These are phyloP conservation scores for Chloris gayana DNA, from an alignment of 176 grass and related monocot species.

Conservation along the genomic window DNA sequence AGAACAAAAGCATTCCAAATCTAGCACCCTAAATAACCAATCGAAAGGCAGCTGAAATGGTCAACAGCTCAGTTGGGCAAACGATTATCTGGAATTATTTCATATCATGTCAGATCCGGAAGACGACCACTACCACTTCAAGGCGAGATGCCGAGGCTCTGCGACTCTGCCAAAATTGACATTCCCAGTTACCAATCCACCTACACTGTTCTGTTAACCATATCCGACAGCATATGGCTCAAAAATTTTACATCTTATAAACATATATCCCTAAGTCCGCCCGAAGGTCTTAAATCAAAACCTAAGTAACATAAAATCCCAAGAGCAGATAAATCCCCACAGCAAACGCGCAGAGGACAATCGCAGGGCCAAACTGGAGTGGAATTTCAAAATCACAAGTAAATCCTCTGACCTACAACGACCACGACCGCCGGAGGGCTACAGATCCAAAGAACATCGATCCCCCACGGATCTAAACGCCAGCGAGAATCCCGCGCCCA, in stretches of 20 bases:
- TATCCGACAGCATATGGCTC: not conserved
- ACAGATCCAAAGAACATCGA: slow-evolving; percentile 19
- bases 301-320: not conserved
- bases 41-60: not conserved
- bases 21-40: not conserved
- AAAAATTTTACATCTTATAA: not conserved
- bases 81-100: not conserved
- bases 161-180: not conserved
- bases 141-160: not conserved
- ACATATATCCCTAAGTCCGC: not conserved
- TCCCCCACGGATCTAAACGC: slow-evolving; percentile 21
- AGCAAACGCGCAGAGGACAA: not conserved
- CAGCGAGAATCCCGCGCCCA: not conserved
- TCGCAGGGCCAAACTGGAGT: not conserved
- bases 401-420: slow-evolving; percentile 1
- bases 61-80: not conserved
- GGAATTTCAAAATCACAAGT: not conserved
- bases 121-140: not conserved
- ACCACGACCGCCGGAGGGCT: not conserved
- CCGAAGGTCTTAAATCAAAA: not conserved
- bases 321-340: not conserved
- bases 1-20: slow-evolving; percentile 7
- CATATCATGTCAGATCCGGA: slow-evolving; percentile 15
- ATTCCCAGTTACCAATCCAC: not conserved
- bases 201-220: not conserved